Evolutionary conservation across 1,284 basidiomycete genomes (phyloP), one percentile per base, ranked within the genome.

Genomic region (Exsudoporus floridanus): DNA sequence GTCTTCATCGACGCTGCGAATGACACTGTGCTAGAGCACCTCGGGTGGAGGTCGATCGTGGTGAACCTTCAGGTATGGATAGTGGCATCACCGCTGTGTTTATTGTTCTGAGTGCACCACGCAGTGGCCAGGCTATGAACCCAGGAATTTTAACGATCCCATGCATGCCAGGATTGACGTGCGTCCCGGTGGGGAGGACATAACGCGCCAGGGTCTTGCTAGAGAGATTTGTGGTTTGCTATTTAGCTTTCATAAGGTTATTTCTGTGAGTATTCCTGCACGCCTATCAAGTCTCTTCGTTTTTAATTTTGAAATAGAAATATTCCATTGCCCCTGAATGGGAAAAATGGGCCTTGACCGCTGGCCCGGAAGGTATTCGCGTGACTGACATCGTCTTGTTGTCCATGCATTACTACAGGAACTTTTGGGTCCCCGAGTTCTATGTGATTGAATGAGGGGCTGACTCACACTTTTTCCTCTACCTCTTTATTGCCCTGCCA

Each of bases 51-150:
- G 27, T n/a, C 50, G 1, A 66, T 53, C 5, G 45, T 53, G 18
- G 18, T 67, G 8, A 51, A 53, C 12, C 42, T 70, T 27, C 52
- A 66, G 53, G 65, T 69, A 19, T 33, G 52, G 5, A 23, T 4
- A 0, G 18, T 42, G 1, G 5, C 19, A 40, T 43, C 27, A 10
- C 14, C 27, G 4, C 13, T 5, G 8, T 40, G 18, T 25, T 27
- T 5, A 18, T 35, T 19, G 21, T 48, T 21, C 52, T 57, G 35
- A 54, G 18, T 9, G 6, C n/a, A 31, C 10, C 0, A 34, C 7
- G 28, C 14, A 70, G 65, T 67, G 69, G 61, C 65, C 65, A 3
- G 69, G 65, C 1, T 67, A 70, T 14, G 38, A 49, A 3, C 1
- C 35, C 23, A 21, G 16, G 5, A 27, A 0, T 5, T 42, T 18